Conservation (phyloP, 2,329 filamentous ascomycete genomes). For the Calcarisporium arbuscula region DNA sequence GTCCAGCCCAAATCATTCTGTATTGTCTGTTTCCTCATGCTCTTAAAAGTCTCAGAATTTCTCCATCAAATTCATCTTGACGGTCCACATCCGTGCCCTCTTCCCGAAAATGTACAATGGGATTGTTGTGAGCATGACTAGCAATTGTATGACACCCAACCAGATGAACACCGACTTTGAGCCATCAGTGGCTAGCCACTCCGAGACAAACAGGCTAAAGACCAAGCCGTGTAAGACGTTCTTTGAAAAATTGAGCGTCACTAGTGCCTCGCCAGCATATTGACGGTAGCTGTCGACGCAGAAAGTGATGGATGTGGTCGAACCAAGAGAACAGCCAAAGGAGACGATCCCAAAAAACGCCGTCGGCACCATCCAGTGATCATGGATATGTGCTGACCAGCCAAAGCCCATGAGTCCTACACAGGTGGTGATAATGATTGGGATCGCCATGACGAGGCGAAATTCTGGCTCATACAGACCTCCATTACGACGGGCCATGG, state of each 20-base stretch:
- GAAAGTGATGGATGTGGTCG: conserved; percentile 89
- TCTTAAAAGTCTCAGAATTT: conserved; percentile 41
- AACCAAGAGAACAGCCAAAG: conserved; percentile 85
- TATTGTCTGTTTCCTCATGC: too few species aligned
- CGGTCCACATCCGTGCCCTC: conserved; percentile 88
- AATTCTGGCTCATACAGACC: conserved; percentile 95
- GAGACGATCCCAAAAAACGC: conserved; percentile 88
- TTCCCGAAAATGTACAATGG: conserved; percentile 96
- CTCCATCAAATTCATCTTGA: conserved; percentile 80
- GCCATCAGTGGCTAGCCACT: conserved; percentile 73
- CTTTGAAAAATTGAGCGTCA: conserved; percentile 91
- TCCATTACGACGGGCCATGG: conserved; percentile 79
- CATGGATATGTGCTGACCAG: conserved; percentile 73
- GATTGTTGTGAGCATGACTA: conserved; percentile 66
- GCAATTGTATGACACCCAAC: conserved; percentile 79
- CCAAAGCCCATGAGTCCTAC: conserved; percentile 92
- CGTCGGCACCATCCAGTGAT: conserved; percentile 87
- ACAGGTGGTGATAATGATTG: conserved; percentile 70
- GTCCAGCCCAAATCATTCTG: too few species aligned
- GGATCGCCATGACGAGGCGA: conserved; percentile 78
- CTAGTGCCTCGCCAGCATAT: conserved; percentile 88
- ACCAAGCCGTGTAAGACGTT: conserved; percentile 88
- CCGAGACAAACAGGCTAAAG: conserved; percentile 81
- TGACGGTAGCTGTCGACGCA: conserved; percentile 89
- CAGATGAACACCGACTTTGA: conserved; percentile 73